A percentile compares a stretch with the other conserved stretches of the same genome.
phyloP scores from a whole-genome alignment of 2,329 filamentous ascomycete species.

The Huntiella abstrusa region DNA sequence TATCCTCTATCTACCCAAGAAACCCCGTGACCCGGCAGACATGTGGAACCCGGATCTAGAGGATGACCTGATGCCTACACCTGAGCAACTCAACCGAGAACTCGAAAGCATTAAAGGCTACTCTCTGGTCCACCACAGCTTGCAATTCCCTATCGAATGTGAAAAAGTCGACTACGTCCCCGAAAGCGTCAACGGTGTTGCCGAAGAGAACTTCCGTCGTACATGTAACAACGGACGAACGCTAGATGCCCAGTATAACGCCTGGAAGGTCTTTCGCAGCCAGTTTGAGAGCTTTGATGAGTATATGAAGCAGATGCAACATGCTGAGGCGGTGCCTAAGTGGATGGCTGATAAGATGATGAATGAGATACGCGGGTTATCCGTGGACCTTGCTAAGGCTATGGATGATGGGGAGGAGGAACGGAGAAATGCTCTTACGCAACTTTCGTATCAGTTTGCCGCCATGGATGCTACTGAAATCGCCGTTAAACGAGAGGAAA shows the following conservation, averaged over 20 bases:
- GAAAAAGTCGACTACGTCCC: not conserved
- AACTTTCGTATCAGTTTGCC: not conserved
- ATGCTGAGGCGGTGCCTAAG: not conserved
- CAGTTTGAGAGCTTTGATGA: not conserved
- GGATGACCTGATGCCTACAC: not conserved
- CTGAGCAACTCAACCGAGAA: not conserved
- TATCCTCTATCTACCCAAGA: not conserved
- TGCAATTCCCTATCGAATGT: too few relatives aligned
- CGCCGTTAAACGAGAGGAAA: not conserved
- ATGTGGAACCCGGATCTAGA: not conserved
- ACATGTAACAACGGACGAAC: not conserved
- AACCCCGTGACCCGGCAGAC: not conserved
- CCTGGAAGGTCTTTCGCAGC: not conserved
- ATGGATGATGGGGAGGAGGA: not conserved
- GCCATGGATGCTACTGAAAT: not conserved
- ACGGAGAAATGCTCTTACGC: not conserved
- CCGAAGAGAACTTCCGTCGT: not conserved
- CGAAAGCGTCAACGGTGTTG: not conserved
- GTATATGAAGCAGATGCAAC: not conserved
- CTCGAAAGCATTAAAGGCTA: not conserved
- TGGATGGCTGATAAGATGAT: conserved; percentile 4
- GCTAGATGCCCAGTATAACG: not conserved
- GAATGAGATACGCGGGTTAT: not conserved
- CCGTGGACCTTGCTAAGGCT: not conserved
- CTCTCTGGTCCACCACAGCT: not conserved